phyloP scores from a whole-genome alignment of 2,329 filamentous ascomycete species.

The Pezicula rhizophila region DNA sequence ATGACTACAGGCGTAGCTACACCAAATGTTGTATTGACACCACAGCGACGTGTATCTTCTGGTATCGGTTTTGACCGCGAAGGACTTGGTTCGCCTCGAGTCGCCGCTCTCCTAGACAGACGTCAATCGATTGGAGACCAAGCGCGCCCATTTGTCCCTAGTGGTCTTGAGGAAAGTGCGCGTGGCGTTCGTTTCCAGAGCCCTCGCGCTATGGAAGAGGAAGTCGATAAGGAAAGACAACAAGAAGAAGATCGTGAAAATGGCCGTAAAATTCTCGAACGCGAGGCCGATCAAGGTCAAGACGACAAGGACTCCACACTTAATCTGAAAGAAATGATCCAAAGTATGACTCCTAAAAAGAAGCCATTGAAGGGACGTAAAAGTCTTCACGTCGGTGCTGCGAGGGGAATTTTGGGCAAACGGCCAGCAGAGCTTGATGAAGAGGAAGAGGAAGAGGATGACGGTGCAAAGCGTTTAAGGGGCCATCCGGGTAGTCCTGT shows the following conservation, averaged over 20 bases:
- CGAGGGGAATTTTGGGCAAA: constrained; percentile 68
- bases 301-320: constrained; percentile 57
- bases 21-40: constrained; percentile 58
- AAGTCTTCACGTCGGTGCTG: constrained; percentile 70
- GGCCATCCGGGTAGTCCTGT: constrained; percentile 70
- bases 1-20: constrained; percentile 49
- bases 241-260: constrained; percentile 58
- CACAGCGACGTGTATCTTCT: constrained; percentile 53
- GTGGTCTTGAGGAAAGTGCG: constrained; percentile 27
- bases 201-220: constrained; percentile 54
- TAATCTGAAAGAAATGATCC: constrained; percentile 71
- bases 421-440: constrained; percentile 65
- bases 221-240: constrained; percentile 56
- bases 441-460: constrained; percentile 53
- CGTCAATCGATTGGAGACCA: constrained; percentile 66
- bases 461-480: constrained; percentile 63
- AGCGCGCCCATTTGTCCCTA: constrained; percentile 57
- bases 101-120: constrained; percentile 65
- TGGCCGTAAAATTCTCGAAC: constrained; percentile 47
- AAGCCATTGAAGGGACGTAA: constrained; percentile 61
- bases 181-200: constrained; percentile 58
- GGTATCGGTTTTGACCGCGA: constrained; percentile 64
- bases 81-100: constrained; percentile 69
- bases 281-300: constrained; percentile 41
- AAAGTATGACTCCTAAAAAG: constrained; percentile 72